These are phyloP conservation scores for Annulohypoxylon nitens DNA, from an alignment of 495 filamentous ascomycete genomes.

Conservation along the genomic window DNA sequence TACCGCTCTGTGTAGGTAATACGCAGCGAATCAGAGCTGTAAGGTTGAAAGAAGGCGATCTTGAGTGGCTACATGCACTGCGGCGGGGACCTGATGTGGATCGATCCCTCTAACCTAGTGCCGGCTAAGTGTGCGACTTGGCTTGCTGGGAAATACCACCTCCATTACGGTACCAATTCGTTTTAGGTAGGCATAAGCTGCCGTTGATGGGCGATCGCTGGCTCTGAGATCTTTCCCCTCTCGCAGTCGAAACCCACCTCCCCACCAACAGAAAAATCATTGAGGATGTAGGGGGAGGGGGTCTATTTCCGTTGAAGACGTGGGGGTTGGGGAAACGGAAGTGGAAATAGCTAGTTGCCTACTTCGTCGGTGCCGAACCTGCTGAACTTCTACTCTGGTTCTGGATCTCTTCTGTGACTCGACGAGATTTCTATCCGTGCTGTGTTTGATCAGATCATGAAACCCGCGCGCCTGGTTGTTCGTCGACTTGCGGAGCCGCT, in stretches of 20 bases:
- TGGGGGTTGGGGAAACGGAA: slow-evolving; percentile 4
- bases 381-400: slow-evolving; percentile 28
- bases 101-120: slow-evolving; percentile 34
- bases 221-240: slow-evolving; percentile 12
- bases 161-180: slow-evolving; percentile 16
- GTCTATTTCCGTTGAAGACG: slow-evolving; percentile 24
- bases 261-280: slow-evolving; percentile 23
- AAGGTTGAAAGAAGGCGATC: slow-evolving; percentile 26
- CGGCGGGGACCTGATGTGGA: slow-evolving; percentile 24
- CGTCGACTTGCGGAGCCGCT: slow-evolving; percentile 34
- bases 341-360: slow-evolving; percentile 7
- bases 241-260: slow-evolving; percentile 32
- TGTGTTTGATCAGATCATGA: slow-evolving; percentile 31
- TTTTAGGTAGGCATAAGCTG: slow-evolving; percentile 41
- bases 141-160: slow-evolving; percentile 20
- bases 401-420: slow-evolving; percentile 27
- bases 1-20: background rate
- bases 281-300: slow-evolving; percentile 4
- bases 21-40: slow-evolving; percentile 27
- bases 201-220: slow-evolving; percentile 9
- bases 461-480: slow-evolving; percentile 37
- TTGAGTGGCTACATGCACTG: slow-evolving; percentile 29
- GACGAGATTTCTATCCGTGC: slow-evolving; percentile 18
- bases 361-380: slow-evolving; percentile 14
- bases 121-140: slow-evolving; percentile 36